A percentile compares a stretch with the other conserved stretches of the same genome.
phyloP scores from a whole-genome alignment of 192 early-diverging fungal species.

The Backusella psychrophila region DNA sequence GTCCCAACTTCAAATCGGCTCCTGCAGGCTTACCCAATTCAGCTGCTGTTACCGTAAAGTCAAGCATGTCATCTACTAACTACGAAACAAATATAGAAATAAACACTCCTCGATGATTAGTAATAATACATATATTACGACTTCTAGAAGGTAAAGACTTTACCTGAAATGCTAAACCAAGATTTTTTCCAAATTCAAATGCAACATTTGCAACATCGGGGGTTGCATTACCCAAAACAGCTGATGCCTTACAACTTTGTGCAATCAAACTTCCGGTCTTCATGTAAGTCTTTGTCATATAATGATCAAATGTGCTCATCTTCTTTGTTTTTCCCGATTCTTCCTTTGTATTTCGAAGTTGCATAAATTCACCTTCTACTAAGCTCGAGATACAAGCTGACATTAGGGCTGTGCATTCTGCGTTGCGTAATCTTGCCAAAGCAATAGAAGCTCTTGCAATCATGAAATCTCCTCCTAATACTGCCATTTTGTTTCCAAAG shows the following conservation, averaged over 20 bases:
- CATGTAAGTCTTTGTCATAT: slow-evolving; percentile 93
- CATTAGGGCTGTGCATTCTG: slow-evolving; percentile 92
- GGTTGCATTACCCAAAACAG: slow-evolving; percentile 78
- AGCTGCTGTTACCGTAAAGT: slow-evolving; percentile 75
- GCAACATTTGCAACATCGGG: slow-evolving; percentile 73
- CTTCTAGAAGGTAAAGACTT: neutral
- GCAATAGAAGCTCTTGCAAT: slow-evolving; percentile 92
- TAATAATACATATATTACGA: neutral
- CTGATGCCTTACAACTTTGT: slow-evolving; percentile 84
- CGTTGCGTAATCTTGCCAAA: slow-evolving; percentile 82
- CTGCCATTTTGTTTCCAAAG: slow-evolving; percentile 98
- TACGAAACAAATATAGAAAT: slow-evolving; percentile 27
- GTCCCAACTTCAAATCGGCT: slow-evolving; percentile 84
- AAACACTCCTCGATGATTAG: neutral
- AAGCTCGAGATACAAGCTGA: slow-evolving; percentile 90
- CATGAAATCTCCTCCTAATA: slow-evolving; percentile 92
- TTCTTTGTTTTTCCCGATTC: slow-evolving; percentile 20
- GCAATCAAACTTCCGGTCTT: slow-evolving; percentile 96
- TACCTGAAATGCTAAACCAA: slow-evolving; percentile 96
- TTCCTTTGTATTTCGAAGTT: slow-evolving; percentile 71
- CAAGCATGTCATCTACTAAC: slow-evolving; percentile 89
- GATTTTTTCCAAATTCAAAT: slow-evolving; percentile 84
- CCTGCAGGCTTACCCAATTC: slow-evolving; percentile 90
- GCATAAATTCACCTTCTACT: slow-evolving; percentile 98
- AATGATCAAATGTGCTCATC: slow-evolving; percentile 77